Evolutionary conservation across 2,329 filamentous ascomycete genomes (phyloP).

Genomic region (Dactylellina parvicollis): DNA sequence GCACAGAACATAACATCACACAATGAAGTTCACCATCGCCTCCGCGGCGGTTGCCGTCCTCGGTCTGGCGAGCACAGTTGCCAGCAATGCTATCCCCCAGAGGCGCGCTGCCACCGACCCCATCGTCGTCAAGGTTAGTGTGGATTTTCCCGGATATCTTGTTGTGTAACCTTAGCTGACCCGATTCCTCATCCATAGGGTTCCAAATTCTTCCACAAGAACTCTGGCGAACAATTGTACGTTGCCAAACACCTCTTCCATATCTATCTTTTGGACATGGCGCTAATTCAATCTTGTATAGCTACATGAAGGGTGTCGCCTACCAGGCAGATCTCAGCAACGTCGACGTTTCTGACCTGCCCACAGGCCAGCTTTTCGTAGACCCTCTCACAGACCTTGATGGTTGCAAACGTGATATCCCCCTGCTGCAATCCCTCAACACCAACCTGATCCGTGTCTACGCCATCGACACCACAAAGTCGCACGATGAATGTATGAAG

Average conservation of each 20-base stretch:
- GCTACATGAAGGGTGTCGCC: conserved; percentile 89
- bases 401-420: conserved; percentile 84
- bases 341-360: conserved; percentile 68
- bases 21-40: conserved; percentile 68
- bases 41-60: conserved; percentile 62
- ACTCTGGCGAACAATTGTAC: conserved; percentile 78
- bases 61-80: conserved; percentile 66
- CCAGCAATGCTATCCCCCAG: conserved; percentile 19
- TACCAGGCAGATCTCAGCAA: conserved; percentile 81
- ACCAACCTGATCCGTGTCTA: conserved; percentile 97
- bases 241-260: conserved; percentile 56
- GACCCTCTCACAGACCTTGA: conserved; percentile 81
- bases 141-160: background rate
- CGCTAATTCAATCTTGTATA: conserved; percentile 59
- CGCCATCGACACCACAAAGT: conserved; percentile 79
- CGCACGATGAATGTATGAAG: conserved; percentile 87
- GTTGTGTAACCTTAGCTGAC: background rate
- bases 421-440: conserved; percentile 77
- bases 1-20: conserved; percentile 56
- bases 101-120: conserved; percentile 67
- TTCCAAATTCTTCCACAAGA: conserved; percentile 89
- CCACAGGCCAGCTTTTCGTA: conserved; percentile 69
- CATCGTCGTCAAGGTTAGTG: conserved; percentile 64
- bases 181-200: conserved; percentile 64
- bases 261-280: conserved; percentile 29